Percentiles rank a stretch among this genome's conserved stretches.
phyloP scores from a whole-genome alignment of 257 asterid species.

The Petunia secreta region DNA sequence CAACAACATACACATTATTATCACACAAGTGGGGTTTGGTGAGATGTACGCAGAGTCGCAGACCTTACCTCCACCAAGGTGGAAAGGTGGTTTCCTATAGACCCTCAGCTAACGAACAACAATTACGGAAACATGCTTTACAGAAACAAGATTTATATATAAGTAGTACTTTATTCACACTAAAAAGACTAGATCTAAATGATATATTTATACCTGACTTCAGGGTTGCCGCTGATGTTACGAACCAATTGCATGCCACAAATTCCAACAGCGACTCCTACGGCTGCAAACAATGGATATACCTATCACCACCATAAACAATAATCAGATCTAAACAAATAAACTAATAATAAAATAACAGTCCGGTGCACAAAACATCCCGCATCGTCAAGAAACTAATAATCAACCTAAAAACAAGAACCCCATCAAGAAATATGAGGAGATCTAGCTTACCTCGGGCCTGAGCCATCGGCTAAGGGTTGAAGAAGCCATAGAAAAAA shows the following conservation, averaged over 20 bases:
- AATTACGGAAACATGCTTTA: too few relatives aligned
- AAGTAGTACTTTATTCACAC: too few relatives aligned
- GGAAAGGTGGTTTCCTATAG: too few relatives aligned
- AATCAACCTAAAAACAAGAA: neutral
- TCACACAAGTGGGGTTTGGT: too few relatives aligned
- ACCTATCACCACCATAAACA: slow-evolving; percentile 48
- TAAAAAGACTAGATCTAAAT: too few relatives aligned
- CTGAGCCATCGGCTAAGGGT: slow-evolving; percentile 78
- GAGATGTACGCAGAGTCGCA: too few relatives aligned
- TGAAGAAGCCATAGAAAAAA: slow-evolving; percentile 57
- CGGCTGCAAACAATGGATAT: slow-evolving; percentile 83
- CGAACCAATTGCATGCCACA: slow-evolving; percentile 92
- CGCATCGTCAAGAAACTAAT: neutral
- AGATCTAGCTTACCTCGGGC: slow-evolving; percentile 70
- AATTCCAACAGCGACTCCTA: slow-evolving; percentile 85
- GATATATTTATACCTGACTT: slow-evolving; percentile 69
- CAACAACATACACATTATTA: too few relatives aligned
- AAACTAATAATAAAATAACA: neutral
- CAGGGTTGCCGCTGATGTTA: slow-evolving; percentile 73
- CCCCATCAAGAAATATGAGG: neutral
- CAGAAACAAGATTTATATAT: too few relatives aligned
- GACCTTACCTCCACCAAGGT: too few relatives aligned
- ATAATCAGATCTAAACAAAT: slow-evolving; percentile 38
- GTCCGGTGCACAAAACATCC: too few relatives aligned
- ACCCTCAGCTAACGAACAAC: too few relatives aligned